Evolutionary conservation across 2,329 filamentous ascomycete genomes (phyloP), one percentile per base, ranked within the genome.

Genomic region (Colletotrichum zoysiae): DNA sequence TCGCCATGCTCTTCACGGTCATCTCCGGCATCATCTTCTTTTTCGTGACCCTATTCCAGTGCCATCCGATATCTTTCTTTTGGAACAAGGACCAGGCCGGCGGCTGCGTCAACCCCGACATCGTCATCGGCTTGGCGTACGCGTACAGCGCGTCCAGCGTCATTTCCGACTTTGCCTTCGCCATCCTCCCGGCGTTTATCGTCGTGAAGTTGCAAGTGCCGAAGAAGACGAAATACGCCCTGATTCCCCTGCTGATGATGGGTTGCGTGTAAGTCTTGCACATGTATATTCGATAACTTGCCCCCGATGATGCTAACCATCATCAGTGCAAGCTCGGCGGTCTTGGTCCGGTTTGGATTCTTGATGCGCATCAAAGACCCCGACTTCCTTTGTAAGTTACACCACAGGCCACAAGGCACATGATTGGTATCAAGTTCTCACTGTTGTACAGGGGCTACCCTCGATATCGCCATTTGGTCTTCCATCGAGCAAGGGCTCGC

Each of bases 401-500:
- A 23, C 46, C 9, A 1, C n/a, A 48, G 4, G 12, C 16, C 20
- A 20, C 5, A 20, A 2, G 46, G 11, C 9, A 12, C 8, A 23
- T 48, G 3, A 8, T 23, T n/a, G 9, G 5, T 12, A 1, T 12
- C 4, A 11, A 23, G 8, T 48, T 23, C 46, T 48, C 1, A 48
- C 46, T 46, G 7, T n/a, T 23, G 5, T n/a, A 1, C 9, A 48
- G 46, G 46, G 46, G 0, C 46, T 5, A 48, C 20, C n/a, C 8
- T 48, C 14, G 46, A 48, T 48, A 23, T 16, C 20, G 46, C 46
- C 46, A 48, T 48, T 5, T 48, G n/a, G 84, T 86, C 85, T 1
- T 84, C 82, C 0, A 78, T 83, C 8, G 86, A 88, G 65, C 79
- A 83, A 46, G 84, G 83, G 16, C 79, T 88, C 1, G 84, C 84